phyloP scores from a whole-genome alignment of 139 green algal genomes.

The Tetradesmus obliquus region DNA sequence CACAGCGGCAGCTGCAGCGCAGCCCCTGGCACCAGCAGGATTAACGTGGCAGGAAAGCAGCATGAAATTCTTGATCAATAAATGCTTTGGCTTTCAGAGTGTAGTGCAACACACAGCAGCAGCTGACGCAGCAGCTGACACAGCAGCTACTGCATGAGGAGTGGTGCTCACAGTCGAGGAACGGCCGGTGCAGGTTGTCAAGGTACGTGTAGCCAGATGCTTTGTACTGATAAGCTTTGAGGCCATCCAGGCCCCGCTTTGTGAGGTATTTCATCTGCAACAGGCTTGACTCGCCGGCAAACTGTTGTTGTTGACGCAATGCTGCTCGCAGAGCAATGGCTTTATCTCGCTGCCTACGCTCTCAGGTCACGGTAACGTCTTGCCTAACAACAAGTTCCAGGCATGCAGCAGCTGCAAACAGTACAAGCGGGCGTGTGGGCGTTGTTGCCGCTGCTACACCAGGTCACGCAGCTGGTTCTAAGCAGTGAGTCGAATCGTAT shows the following conservation, averaged over 20 bases:
- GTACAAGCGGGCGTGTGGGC: not conserved
- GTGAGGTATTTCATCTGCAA: conserved; percentile 66
- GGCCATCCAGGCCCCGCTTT: conserved; percentile 70
- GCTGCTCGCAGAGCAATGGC: not conserved
- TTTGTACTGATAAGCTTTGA: conserved; percentile 88
- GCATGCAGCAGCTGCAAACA: not conserved
- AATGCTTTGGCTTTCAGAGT: not conserved
- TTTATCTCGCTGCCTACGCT: not conserved
- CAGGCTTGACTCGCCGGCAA: not conserved
- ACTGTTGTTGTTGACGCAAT: conserved; percentile 7
- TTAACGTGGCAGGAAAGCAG: not conserved
- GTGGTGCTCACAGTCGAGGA: conserved; percentile 69
- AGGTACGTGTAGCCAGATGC: conserved; percentile 86
- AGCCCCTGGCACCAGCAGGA: conserved; percentile 48
- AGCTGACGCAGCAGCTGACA: not conserved
- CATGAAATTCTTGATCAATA: not conserved
- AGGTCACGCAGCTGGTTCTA: not conserved
- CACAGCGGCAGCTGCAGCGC: conserved; percentile 79
- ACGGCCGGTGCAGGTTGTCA: conserved; percentile 81
- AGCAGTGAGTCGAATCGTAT: not conserved
- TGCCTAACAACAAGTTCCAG: not conserved
- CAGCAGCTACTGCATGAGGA: not conserved
- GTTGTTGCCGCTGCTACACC: not conserved
- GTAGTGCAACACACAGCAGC: not conserved
- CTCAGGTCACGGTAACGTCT: not conserved